Base-by-base conservation (phyloP, 2,329 filamentous ascomycete genomes). In the Microcera coccophila region DNA sequence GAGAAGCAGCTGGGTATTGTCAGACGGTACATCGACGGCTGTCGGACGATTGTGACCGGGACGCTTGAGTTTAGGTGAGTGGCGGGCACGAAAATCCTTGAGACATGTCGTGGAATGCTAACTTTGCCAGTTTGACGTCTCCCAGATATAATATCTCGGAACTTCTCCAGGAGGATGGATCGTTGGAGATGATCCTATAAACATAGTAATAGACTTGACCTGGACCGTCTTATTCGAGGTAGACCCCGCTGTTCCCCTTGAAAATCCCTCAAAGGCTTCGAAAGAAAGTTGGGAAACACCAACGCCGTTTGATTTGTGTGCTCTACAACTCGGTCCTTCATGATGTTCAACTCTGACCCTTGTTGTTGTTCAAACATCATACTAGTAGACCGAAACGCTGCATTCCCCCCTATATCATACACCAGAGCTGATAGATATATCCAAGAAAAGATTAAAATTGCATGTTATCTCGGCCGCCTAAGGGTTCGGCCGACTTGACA, bases 401-500 rank as follows among this genome's bases (percentile, higher is more conserved):
- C 18, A 16, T 5, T 11, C 15, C 33, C 16, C 18, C 12, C 20
- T 9, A 8, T 18, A 28, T 38, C 26, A 28, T 38, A 38, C 36
- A 38, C 12, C n/a, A 26, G 18, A 43, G 24, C 36, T 12, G 22
- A 34, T 21, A 39, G 22, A 17, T 35, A 19, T 31, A 33, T 33
- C 22, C 26, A 18, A 28, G 28, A 29, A 40, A 15, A 39, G 32
- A 12, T 10, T 19, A 35, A 24, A 15, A 28, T 28, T 32, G 8
- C 17, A 38, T n/a, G 4, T 26, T 52, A n/a, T 34, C 55, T 19
- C 57, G 49, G 8, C 55, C 54, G 12, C 49, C 60, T 28, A 60
- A 41, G 11, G 60, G 57, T 28, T 62, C 59, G 26, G 55, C 58
- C 19, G 54, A 48, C 53, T 69, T 69, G 35, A 91, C 64, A 51